These are phyloP conservation scores for Backusella psychrophila DNA, from an alignment of 192 early-diverging fungal genomes.

Conservation along the genomic window DNA sequence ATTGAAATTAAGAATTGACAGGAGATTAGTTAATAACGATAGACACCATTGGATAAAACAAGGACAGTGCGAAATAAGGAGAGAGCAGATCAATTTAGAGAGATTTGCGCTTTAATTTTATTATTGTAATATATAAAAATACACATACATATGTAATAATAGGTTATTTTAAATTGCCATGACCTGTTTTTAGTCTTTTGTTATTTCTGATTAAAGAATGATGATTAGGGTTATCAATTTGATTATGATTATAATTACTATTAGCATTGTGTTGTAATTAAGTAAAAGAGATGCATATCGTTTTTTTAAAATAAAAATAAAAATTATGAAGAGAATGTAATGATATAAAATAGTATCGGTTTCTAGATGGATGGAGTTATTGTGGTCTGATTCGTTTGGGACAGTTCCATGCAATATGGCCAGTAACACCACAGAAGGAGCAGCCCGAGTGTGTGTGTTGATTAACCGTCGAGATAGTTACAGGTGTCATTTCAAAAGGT, in stretches of 20 bases:
- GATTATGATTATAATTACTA: not conserved
- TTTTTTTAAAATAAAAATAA: not conserved
- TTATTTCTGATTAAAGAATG: not conserved
- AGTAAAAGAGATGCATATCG: not conserved
- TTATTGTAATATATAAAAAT: not conserved
- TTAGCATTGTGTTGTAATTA: not conserved
- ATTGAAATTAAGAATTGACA: not conserved
- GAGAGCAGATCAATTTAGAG: conserved; percentile 21
- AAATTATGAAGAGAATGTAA: not conserved
- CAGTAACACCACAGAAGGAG: conserved; percentile 22
- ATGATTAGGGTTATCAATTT: not conserved
- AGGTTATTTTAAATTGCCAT: not conserved
- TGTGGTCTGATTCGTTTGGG: conserved; percentile 29
- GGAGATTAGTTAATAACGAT: not conserved
- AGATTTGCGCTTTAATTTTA: conserved; percentile 23
- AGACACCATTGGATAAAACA: not conserved
- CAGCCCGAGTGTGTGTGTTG: conserved; percentile 6
- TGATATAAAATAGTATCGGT: not conserved
- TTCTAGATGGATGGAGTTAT: conserved; percentile 9
- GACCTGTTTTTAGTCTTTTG: not conserved
- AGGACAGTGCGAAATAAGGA: conserved; percentile 5
- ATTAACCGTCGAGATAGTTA: not conserved
- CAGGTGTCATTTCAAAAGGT: not conserved
- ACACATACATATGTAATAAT: not conserved
- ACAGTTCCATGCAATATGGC: conserved; percentile 31